Percentiles rank a stretch among this genome's conserved stretches.
Conservation (phyloP, 225 moss, liverwort and hornwort genomes). For the Sphagnum contortum region DNA sequence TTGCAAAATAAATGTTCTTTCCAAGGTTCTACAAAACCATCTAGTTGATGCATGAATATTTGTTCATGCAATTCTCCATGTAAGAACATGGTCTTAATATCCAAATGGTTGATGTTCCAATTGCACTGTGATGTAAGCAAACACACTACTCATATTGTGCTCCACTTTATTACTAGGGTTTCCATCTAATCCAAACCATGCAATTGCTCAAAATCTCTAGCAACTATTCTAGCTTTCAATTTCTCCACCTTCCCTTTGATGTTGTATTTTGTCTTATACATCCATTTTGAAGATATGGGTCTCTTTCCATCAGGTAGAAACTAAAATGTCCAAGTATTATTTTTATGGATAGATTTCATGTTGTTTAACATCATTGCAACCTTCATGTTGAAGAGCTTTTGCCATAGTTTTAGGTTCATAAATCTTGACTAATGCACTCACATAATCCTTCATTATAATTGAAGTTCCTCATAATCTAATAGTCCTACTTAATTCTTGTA, state of each 20-base stretch:
- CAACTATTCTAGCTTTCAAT: slow-evolving; percentile 10
- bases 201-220: slow-evolving; percentile 1
- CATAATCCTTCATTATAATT: too few species aligned
- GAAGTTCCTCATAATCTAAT: too few species aligned
- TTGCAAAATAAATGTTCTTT: neutral
- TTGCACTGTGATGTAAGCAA: neutral
- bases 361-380: too few species aligned
- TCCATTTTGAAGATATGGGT: too few species aligned
- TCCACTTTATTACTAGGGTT: slow-evolving; percentile 5
- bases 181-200: neutral
- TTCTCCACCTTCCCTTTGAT: neutral
- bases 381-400: too few species aligned
- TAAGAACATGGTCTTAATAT: slow-evolving; percentile 7
- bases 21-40: neutral
- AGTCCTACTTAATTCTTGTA: too few species aligned
- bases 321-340: too few species aligned
- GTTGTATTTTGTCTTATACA: too few species aligned
- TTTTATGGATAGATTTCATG: too few species aligned
- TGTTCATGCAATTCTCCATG: slow-evolving; percentile 5
- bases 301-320: too few species aligned
- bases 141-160: neutral
- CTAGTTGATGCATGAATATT: slow-evolving; percentile 6
- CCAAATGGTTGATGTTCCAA: neutral
- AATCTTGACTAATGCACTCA: too few species aligned
- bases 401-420: too few species aligned